Conservation (phyloP, 371 early-diverging fungal species). For the Mortierella sp. region DNA sequence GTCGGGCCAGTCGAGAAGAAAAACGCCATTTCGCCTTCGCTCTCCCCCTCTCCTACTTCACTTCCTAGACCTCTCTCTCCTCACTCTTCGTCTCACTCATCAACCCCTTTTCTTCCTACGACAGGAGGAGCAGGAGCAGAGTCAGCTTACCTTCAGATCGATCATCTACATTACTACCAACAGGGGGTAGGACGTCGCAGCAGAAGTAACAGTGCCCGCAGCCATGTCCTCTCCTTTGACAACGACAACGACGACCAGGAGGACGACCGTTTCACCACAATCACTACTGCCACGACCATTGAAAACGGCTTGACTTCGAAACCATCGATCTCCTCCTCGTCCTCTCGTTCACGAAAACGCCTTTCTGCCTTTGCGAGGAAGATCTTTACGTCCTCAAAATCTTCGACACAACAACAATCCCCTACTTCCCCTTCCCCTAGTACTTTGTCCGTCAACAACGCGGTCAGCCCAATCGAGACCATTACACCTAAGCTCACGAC, state of each 20-base stretch:
- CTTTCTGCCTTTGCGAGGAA: slow-evolving; percentile 8
- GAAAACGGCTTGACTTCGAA: not conserved
- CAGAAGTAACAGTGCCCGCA: not conserved
- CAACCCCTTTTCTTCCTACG: not conserved
- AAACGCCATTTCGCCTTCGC: slow-evolving; percentile 8
- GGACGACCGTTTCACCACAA: not conserved
- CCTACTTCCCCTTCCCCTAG: not conserved
- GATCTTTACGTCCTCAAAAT: no score
- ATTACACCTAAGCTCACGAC: not conserved
- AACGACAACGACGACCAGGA: not conserved
- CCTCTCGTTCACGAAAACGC: not conserved
- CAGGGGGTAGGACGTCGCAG: not conserved
- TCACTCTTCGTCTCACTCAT: not conserved
- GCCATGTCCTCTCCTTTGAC: not conserved
- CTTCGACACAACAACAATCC: no score
- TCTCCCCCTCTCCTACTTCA: not conserved
- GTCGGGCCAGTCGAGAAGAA: no score
- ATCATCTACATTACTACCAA: slow-evolving; percentile 8
- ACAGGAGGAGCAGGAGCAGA: not conserved
- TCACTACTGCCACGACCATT: not conserved
- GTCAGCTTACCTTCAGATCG: not conserved
- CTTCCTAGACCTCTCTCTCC: slow-evolving; percentile 1
- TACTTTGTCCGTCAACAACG: not conserved
- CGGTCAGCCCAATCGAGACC: not conserved
- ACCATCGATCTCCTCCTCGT: not conserved